Percentiles rank a stretch among this genome's conserved stretches.
These are phyloP conservation scores for Daldinia concentrica DNA, from an alignment of 495 filamentous ascomycete species.

Conservation along the genomic window DNA sequence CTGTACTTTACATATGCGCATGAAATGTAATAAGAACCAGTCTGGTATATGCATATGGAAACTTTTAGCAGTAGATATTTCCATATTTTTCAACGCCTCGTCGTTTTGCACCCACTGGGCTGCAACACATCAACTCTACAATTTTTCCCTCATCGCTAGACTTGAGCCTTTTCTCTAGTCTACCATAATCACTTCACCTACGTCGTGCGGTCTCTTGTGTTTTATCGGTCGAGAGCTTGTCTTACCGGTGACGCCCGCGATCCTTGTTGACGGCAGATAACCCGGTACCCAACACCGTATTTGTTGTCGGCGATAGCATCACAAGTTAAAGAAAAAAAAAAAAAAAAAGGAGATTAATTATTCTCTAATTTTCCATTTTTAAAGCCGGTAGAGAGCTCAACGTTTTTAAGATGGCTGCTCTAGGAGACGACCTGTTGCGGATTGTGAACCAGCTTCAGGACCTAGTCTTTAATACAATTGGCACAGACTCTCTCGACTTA, in stretches of 20 bases:
- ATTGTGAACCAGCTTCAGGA: slow-evolving; percentile 98
- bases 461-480: slow-evolving; percentile 98
- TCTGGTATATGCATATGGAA: slow-evolving; percentile 24
- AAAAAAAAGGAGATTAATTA: neutral
- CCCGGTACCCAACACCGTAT: slow-evolving; percentile 7
- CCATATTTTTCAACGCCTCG: slow-evolving; percentile 36
- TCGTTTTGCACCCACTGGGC: slow-evolving; percentile 36
- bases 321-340: slow-evolving; percentile 9
- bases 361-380: neutral
- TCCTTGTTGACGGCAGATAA: slow-evolving; percentile 23
- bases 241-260: slow-evolving; percentile 24
- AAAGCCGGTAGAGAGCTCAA: slow-evolving; percentile 16
- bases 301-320: slow-evolving; percentile 24
- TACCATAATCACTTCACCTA: neutral
- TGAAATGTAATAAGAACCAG: slow-evolving; percentile 38
- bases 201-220: slow-evolving; percentile 11
- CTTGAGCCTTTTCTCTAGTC: slow-evolving; percentile 1
- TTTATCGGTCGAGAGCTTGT: slow-evolving; percentile 15
- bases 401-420: slow-evolving; percentile 60
- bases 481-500: slow-evolving; percentile 95
- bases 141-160: slow-evolving; percentile 17
- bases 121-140: slow-evolving; percentile 28
- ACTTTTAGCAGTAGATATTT: slow-evolving; percentile 36
- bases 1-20: slow-evolving; percentile 20
- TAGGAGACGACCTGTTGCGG: slow-evolving; percentile 90